Percentiles rank a stretch among this genome's conserved stretches.
phyloP scores from a whole-genome alignment of 2,329 filamentous ascomycete genomes.

The Venturia asperata region DNA sequence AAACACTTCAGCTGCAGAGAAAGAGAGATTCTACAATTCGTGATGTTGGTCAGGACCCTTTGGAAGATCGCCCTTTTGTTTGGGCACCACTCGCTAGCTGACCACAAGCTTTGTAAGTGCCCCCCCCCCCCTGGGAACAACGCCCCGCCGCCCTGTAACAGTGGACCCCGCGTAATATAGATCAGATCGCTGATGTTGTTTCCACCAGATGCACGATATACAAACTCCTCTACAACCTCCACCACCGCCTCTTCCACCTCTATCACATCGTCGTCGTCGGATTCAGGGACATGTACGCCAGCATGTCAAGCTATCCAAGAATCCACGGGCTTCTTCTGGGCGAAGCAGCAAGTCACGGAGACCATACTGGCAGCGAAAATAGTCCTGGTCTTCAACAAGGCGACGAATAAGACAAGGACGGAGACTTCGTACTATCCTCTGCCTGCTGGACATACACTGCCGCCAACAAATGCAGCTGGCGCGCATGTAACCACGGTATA shows the following conservation, averaged over 20 bases:
- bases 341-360: conserved; percentile 13
- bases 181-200: neutral
- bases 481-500: conserved; percentile 12
- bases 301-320: neutral
- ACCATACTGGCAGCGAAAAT: conserved; percentile 20
- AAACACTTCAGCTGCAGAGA: neutral
- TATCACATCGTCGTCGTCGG: neutral
- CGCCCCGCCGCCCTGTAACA: neutral
- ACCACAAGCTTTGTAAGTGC: conserved; percentile 2
- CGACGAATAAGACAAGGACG: conserved; percentile 21
- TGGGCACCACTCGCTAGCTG: neutral
- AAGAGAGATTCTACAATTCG: neutral
- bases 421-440: conserved; percentile 18
- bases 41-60: neutral
- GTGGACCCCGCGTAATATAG: neutral
- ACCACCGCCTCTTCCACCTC: neutral
- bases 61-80: neutral
- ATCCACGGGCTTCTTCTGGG: conserved; percentile 13
- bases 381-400: conserved; percentile 19
- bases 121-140: too few species aligned
- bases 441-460: conserved; percentile 20
- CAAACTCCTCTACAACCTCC: neutral
- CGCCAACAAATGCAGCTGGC: conserved; percentile 19
- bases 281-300: neutral
- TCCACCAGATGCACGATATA: neutral